A percentile compares a stretch with the other conserved stretches of the same genome.
phyloP scores from a whole-genome alignment of 345 rosid genomes.

The Eucalyptus sp. region DNA sequence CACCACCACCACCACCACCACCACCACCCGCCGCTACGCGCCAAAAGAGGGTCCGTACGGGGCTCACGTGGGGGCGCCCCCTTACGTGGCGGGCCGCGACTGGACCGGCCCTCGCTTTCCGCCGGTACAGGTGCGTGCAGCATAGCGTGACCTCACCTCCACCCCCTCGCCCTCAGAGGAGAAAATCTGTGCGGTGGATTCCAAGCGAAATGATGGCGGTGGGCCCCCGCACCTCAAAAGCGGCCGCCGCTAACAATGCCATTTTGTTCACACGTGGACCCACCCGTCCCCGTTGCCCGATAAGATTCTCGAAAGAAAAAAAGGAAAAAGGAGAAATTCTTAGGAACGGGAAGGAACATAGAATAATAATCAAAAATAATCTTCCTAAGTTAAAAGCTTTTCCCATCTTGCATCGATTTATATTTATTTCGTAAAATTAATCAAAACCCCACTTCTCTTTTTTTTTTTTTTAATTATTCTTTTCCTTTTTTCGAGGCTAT shows the following conservation, averaged over 20 bases:
- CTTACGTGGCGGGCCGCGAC: background rate
- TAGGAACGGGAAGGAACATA: background rate
- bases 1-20: background rate
- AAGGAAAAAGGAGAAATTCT: background rate
- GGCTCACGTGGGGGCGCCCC: background rate
- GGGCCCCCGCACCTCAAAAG: slow-evolving; percentile 24
- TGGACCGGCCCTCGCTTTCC: background rate
- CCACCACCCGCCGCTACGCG: background rate
- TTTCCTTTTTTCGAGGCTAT: background rate
- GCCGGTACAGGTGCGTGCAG: background rate
- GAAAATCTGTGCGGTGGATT: slow-evolving; percentile 31
- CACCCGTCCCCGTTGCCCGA: background rate
- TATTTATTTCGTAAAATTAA: background rate
- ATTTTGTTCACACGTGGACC: slow-evolving; percentile 41
- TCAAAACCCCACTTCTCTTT: background rate
- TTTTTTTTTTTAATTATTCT: background rate
- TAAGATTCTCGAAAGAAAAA: background rate
- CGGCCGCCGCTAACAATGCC: slow-evolving; percentile 34
- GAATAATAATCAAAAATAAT: background rate
- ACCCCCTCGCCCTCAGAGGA: background rate
- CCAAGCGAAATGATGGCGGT: slow-evolving; percentile 17
- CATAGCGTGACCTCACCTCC: background rate
- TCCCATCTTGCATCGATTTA: background rate
- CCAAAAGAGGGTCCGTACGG: background rate
- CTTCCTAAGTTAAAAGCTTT: background rate